Conservation (phyloP, 192 early-diverging fungal genomes). For the Backusella australiensis region DNA sequence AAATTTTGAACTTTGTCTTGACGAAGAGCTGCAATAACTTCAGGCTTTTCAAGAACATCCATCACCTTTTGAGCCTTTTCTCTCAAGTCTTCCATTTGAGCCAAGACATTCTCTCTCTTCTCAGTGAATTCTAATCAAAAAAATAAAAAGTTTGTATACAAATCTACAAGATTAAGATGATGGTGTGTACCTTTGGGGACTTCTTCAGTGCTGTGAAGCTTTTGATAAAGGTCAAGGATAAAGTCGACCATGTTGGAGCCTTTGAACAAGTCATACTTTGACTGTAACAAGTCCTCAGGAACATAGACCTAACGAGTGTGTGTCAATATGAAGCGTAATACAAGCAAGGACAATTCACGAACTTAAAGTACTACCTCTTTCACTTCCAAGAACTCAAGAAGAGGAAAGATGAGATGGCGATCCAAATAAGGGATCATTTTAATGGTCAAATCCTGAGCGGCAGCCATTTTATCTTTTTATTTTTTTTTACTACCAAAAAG, state of each 20-base stretch:
- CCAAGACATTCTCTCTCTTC: constrained; percentile 74
- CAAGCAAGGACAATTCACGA: not conserved
- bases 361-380: constrained; percentile 54
- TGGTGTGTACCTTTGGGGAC: constrained; percentile 62
- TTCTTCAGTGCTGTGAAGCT: constrained; percentile 74
- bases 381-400: constrained; percentile 84
- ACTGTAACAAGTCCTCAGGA: constrained; percentile 71
- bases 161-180: too few species aligned
- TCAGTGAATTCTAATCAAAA: constrained; percentile 51
- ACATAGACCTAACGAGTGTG: constrained; percentile 67
- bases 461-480: constrained; percentile 1
- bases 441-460: constrained; percentile 76
- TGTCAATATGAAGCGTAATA: not conserved
- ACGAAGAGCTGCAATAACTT: constrained; percentile 84
- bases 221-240: constrained; percentile 78
- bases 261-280: constrained; percentile 86
- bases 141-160: not conserved
- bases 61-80: constrained; percentile 78
- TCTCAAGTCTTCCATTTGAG: constrained; percentile 72
- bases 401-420: constrained; percentile 91
- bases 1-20: constrained; percentile 94
- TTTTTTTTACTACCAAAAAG: not conserved
- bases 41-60: constrained; percentile 88
- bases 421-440: constrained; percentile 85
- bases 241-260: constrained; percentile 96